Evolutionary conservation across 495 filamentous ascomycete species (phyloP), one percentile per base, ranked within the genome.

Genomic region (Penicillium pulvis): DNA sequence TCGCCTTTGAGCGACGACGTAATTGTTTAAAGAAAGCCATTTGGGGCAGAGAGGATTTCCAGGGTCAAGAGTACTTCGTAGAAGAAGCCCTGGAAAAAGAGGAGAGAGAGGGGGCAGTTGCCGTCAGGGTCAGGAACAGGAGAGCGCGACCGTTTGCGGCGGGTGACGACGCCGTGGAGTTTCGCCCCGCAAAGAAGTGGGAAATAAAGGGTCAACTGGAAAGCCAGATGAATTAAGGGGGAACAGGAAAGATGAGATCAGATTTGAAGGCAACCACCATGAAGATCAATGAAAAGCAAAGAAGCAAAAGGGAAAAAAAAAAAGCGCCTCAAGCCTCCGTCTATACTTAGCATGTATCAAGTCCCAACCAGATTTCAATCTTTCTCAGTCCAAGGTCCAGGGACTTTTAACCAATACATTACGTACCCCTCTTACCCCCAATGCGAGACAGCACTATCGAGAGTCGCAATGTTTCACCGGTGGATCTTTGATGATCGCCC

Each of bases 1-100:
- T 87, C 53, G 87, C 81, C 67, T 79, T 86, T 62, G 89, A 89
- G 56, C 85, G 85, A 63, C 91, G 84, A 61, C 90, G 87, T 50
- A 96, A 73, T 60, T 90, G 84, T 69, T 87, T 91, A 72, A 95
- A 81, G 69, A 96, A 91, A 42, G 88, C 73, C 81, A 83, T 83
- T 55, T 41, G 63, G 60, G 43, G 31, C 10, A 14, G 31, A 35
- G 53, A 55, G 53, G 9, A 16, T 41, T 24, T 64, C 61, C 57
- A 59, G 48, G 51, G 44, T 53, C 50, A 63, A 54, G 57, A 51
- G 35, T 36, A 20, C 26, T 51, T 31, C 14, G 10, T 9, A 49
- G 24, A 33, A 5, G 16, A 20, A 19, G 8, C 28, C 26, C 31
- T 31, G 33, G 24, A 60, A 41, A 43, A 46, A 39, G 26, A 20